These are phyloP conservation scores for Rutstroemia sp. DNA, from an alignment of 2,329 filamentous ascomycete species.

Conservation along the genomic window DNA sequence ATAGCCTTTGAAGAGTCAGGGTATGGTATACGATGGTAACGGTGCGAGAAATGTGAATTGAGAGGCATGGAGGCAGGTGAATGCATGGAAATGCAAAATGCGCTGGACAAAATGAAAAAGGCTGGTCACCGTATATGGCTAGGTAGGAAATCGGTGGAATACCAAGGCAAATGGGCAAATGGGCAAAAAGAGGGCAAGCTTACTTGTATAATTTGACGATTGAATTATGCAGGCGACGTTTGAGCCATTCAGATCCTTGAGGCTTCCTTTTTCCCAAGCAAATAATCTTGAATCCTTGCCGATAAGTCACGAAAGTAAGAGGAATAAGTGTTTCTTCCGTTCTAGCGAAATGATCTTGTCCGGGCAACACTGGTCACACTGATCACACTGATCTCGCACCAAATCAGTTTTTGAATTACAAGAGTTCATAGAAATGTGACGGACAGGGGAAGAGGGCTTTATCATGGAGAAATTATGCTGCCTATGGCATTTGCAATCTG, in stretches of 20 bases:
- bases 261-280: not conserved
- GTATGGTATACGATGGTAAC: not conserved
- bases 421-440: not conserved
- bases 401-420: not conserved
- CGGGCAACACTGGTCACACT: not conserved
- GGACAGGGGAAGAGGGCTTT: not conserved
- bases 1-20: not conserved
- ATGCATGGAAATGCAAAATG: slow-evolving; percentile 8
- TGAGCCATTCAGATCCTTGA: not conserved
- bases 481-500: not conserved
- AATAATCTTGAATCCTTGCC: not conserved
- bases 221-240: not conserved
- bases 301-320: not conserved
- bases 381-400: not conserved
- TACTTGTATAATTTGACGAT: not conserved
- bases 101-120: slow-evolving; percentile 8
- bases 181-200: not conserved
- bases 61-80: not conserved
- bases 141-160: not conserved
- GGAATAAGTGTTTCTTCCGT: no score
- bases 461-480: no score
- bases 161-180: not conserved
- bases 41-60: not conserved
- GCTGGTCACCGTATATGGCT: slow-evolving; percentile 6
- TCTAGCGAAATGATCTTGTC: not conserved